These are phyloP conservation scores for Macrolepiota albuminosa DNA, from an alignment of 768 basidiomycete species.

Conservation along the genomic window DNA sequence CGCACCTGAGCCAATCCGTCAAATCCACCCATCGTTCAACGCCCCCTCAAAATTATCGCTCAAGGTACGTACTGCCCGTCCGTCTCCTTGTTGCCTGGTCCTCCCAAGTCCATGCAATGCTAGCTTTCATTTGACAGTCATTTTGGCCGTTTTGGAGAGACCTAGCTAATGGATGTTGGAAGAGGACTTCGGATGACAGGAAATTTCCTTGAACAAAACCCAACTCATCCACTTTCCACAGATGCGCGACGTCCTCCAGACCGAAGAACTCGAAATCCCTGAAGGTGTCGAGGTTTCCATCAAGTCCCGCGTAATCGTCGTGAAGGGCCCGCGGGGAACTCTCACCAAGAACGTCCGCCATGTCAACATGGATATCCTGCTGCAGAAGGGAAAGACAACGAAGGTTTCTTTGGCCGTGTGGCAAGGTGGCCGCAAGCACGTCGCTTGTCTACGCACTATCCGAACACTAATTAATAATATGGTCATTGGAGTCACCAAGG, in stretches of 20 bases:
- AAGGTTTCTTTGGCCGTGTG: conserved; percentile 92
- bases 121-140: conserved; percentile 16
- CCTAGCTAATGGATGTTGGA: conserved; percentile 16
- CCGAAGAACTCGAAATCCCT: conserved; percentile 89
- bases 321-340: conserved; percentile 89
- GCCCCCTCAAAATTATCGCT: conserved; percentile 31
- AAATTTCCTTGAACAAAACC: conserved; percentile 28
- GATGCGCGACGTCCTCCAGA: conserved; percentile 93
- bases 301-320: conserved; percentile 89
- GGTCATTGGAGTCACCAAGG: conserved; percentile 96
- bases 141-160: conserved; percentile 17
- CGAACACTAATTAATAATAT: conserved; percentile 95
- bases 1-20: conserved; percentile 14
- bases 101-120: conserved; percentile 10
- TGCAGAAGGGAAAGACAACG: conserved; percentile 72
- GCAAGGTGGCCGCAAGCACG: conserved; percentile 98
- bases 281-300: conserved; percentile 79
- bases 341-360: conserved; percentile 91
- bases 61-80: conserved; percentile 33
- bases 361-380: conserved; percentile 89
- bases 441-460: conserved; percentile 96
- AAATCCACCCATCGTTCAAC: conserved; percentile 22
- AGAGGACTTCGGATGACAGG: conserved; percentile 30
- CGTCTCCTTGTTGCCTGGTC: conserved; percentile 11
- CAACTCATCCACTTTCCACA: conserved; percentile 32